phyloP scores from a whole-genome alignment of 2,329 filamentous ascomycete genomes.

The Pyricularia sp. region DNA sequence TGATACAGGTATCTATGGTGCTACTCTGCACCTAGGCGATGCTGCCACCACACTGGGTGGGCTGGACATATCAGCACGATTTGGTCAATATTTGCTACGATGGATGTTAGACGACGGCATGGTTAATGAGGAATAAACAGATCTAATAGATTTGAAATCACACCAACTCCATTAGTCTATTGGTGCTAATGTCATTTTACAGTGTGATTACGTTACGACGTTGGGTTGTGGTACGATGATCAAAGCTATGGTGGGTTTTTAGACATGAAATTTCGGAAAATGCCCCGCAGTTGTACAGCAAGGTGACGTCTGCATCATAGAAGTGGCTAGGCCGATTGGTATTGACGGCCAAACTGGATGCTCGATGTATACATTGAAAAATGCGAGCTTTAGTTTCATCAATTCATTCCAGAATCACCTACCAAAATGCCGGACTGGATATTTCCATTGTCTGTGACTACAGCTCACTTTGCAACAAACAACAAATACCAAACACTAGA shows the following conservation, averaged over 20 bases:
- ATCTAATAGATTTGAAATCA: constrained; percentile 1
- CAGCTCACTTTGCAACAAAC: not conserved
- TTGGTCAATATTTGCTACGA: not conserved
- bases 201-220: not conserved
- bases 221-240: not conserved
- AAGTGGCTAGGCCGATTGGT: not conserved
- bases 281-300: not conserved
- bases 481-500: not conserved
- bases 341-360: not conserved
- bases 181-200: no score
- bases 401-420: not conserved
- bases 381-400: not conserved
- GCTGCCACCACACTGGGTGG: not conserved
- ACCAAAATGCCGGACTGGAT: not conserved
- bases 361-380: not conserved
- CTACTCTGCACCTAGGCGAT: not conserved
- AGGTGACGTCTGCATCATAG: not conserved
- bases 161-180: no score
- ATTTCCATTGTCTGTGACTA: not conserved
- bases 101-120: not conserved
- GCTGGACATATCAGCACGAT: not conserved
- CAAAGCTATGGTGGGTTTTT: not conserved
- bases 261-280: not conserved
- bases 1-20: not conserved
- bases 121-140: constrained; percentile 2